These are phyloP conservation scores for Metarhizium anisopliae DNA, from an alignment of 2,329 filamentous ascomycete species.

Conservation along the genomic window DNA sequence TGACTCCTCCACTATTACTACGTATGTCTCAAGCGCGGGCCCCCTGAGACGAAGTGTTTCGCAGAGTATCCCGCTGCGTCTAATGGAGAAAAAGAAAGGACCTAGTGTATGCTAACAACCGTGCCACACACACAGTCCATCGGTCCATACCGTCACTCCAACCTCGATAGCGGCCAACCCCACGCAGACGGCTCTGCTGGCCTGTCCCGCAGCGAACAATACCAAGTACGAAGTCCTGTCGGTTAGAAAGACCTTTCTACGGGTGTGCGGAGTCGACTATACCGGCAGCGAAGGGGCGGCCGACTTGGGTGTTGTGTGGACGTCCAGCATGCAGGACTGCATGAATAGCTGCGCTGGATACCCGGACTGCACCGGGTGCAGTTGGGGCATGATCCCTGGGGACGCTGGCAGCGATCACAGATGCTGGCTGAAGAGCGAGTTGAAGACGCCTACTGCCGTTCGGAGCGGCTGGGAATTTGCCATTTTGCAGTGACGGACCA, in stretches of 20 bases:
- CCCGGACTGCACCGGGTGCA: slow-evolving; percentile 30
- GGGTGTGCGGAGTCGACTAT: slow-evolving; percentile 37
- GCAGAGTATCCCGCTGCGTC: background rate
- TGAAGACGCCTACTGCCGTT: slow-evolving; percentile 22
- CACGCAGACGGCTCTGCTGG: slow-evolving; percentile 15
- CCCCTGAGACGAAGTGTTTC: background rate
- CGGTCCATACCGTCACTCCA: background rate
- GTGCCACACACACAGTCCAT: background rate
- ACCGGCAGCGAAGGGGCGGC: slow-evolving; percentile 23
- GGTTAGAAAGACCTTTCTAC: slow-evolving; percentile 31
- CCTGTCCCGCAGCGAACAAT: slow-evolving; percentile 34
- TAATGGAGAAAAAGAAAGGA: no score
- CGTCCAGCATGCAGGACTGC: slow-evolving; percentile 32
- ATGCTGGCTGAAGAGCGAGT: slow-evolving; percentile 34
- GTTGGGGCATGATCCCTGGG: slow-evolving; percentile 35
- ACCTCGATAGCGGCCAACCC: slow-evolving; percentile 7
- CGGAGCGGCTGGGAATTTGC: slow-evolving; percentile 35
- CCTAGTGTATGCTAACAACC: no score
- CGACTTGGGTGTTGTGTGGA: slow-evolving; percentile 26
- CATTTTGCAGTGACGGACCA: slow-evolving; percentile 16
- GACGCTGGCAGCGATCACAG: slow-evolving; percentile 28
- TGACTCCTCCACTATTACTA: background rate
- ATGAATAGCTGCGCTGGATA: slow-evolving; percentile 34
- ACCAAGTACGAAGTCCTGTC: slow-evolving; percentile 33
- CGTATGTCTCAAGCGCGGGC: slow-evolving; percentile 3